Base-by-base conservation (phyloP, 2,329 filamentous ascomycete genomes). In the Fusarium coffeatum region DNA sequence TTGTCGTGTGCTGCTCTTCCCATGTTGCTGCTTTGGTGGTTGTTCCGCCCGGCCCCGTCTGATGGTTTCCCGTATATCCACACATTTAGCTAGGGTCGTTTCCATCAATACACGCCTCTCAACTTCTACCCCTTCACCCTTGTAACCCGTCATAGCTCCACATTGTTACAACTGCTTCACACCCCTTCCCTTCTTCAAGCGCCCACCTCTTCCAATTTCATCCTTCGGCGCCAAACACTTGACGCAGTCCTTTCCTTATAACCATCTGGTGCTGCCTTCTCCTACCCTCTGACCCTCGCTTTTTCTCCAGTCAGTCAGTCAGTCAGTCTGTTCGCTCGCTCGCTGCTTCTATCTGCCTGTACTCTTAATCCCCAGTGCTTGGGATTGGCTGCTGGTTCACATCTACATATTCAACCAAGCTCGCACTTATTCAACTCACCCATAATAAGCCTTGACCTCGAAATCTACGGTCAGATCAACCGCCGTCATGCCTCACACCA, bases 401-500 rank as follows among this genome's bases (percentile, higher is more conserved):
- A 67, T 53, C 34, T 53, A 25, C 32, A 28, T 55, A 53, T 55
- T 68, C 66, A 60, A 71, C 53, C 53, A 48, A 64, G 55, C 60
- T 54, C 65, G 59, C 55, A 62, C 66, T 61, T 56, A 40, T 32
- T 57, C 66, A 58, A 56, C 61, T 67, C 59, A 42, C 41, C 57
- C 57, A 59, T 48, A 56, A 64, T 54, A 65, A 64, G 61, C 54
- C 53, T 41, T 58, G 42, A 62, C 48, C 45, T 56, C 48, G 48
- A 63, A 55, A 55, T 49, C 20, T 49, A 53, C 64, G 40, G 32
- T 49, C 56, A 59, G 59, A 34, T 57, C 58, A 56, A 57, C 61
- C 54, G 50, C 55, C 81, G 84, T 49, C 73, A 88, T 88, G 84
- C 81, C 86, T 78, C 74, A 82, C 60, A 77, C 77, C 76, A 87